Conservation (phyloP, 163 green algal genomes). For the Scenedesmus sp. region DNA sequence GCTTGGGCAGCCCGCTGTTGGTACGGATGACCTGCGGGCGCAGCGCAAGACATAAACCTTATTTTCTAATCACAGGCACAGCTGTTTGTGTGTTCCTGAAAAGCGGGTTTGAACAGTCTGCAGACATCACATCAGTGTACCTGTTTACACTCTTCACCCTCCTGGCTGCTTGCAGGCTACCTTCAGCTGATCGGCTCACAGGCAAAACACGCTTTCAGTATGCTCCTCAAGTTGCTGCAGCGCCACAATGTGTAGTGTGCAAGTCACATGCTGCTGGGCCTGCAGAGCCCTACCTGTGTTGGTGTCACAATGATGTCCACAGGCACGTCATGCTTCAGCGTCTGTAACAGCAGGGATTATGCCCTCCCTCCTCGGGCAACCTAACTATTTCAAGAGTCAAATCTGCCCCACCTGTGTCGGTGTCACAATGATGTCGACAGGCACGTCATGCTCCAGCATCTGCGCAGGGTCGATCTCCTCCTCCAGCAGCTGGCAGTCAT, state of each 20-base stretch:
- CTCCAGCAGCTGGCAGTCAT: constrained; percentile 79
- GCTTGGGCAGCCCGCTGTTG: constrained; percentile 60
- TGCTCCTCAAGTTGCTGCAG: not conserved
- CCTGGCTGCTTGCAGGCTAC: no score
- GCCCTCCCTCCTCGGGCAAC: constrained; percentile 24
- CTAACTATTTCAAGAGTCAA: not conserved
- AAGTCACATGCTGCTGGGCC: no score
- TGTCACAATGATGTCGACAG: constrained; percentile 86
- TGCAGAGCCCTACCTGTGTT: constrained; percentile 61
- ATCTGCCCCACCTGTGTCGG: constrained; percentile 68
- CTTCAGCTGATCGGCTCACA: no score
- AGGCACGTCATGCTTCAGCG: constrained; percentile 69
- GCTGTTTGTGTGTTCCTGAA: no score
- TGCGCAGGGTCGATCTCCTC: constrained; percentile 61
- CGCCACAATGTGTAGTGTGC: no score
- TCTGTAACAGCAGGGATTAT: constrained; percentile 55
- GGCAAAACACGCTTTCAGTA: not conserved
- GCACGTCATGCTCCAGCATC: constrained; percentile 69
- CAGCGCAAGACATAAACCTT: not conserved
- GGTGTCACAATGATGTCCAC: constrained; percentile 88
- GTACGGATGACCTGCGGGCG: constrained; percentile 70
- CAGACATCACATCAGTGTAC: no score
- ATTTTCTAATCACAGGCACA: no score
- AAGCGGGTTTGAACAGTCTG: no score
- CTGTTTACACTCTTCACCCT: no score